These are phyloP conservation scores for Pseudogymnoascus sp. DNA, from an alignment of 2,329 filamentous ascomycete genomes.

Conservation along the genomic window DNA sequence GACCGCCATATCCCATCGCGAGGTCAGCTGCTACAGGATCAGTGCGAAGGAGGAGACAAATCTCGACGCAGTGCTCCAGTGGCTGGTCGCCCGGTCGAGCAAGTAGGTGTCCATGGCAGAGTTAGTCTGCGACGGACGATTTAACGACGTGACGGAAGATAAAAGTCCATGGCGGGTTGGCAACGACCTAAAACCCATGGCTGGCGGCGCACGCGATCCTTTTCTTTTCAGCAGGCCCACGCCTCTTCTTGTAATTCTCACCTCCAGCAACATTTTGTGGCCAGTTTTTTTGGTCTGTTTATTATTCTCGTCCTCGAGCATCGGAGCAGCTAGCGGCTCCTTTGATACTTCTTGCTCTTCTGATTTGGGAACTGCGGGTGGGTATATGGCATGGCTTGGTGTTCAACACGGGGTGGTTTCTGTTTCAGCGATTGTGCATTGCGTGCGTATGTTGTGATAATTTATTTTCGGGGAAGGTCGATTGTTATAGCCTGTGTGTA, in stretches of 20 bases:
- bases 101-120: constrained; percentile 42
- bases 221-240: neutral
- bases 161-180: constrained; percentile 5
- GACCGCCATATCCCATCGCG: constrained; percentile 79
- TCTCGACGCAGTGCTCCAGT: constrained; percentile 91
- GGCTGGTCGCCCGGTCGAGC: constrained; percentile 84
- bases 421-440: neutral
- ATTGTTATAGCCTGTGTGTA: neutral
- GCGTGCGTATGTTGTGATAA: neutral
- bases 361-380: neutral
- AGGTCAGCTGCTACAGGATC: constrained; percentile 98
- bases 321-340: constrained; percentile 4
- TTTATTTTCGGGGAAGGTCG: neutral
- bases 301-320: neutral
- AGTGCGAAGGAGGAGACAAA: constrained; percentile 99
- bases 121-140: neutral
- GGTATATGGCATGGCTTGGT: constrained; percentile 6
- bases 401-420: neutral
- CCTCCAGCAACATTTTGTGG: neutral
- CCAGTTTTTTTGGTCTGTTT: neutral
- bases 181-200: neutral
- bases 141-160: constrained; percentile 1
- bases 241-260: constrained; percentile 8
- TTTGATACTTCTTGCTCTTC: neutral
- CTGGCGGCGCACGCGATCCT: neutral